Conservation (phyloP, 2,329 filamentous ascomycete species). For the Diplodia intermedia region DNA sequence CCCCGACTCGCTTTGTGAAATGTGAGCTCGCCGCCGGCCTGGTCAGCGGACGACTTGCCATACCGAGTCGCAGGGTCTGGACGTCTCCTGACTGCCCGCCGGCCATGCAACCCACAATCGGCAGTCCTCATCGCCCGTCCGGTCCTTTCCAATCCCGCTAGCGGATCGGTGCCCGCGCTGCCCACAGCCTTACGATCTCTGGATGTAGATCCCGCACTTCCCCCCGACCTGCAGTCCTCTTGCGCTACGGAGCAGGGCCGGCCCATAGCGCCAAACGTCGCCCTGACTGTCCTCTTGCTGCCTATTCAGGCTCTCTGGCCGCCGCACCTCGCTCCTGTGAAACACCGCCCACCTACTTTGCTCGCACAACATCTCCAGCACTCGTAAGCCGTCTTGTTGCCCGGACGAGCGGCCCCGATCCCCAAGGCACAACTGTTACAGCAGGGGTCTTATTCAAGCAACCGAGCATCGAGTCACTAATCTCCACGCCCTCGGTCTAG, state of each 20-base stretch:
- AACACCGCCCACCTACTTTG: not conserved
- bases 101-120: not conserved
- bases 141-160: not conserved
- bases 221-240: slow-evolving; percentile 1
- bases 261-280: not conserved
- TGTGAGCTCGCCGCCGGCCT: not conserved
- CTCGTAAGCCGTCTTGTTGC: not conserved
- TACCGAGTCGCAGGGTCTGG: not conserved
- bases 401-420: slow-evolving; percentile 17
- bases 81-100: not conserved
- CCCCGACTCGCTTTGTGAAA: not conserved
- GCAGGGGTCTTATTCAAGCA: not conserved
- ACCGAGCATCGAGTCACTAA: not conserved
- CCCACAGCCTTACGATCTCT: slow-evolving; percentile 19
- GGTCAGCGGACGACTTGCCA: not conserved
- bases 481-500: not conserved
- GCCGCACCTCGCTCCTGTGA: not conserved
- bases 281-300: not conserved
- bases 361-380: not conserved
- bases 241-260: not conserved
- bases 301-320: not conserved
- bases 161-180: slow-evolving; percentile 5
- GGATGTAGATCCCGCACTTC: slow-evolving; percentile 24
- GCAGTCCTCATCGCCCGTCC: too few species aligned
- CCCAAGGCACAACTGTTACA: not conserved